Conservation (phyloP, 768 basidiomycete species). For the Termitomyces sp. region DNA sequence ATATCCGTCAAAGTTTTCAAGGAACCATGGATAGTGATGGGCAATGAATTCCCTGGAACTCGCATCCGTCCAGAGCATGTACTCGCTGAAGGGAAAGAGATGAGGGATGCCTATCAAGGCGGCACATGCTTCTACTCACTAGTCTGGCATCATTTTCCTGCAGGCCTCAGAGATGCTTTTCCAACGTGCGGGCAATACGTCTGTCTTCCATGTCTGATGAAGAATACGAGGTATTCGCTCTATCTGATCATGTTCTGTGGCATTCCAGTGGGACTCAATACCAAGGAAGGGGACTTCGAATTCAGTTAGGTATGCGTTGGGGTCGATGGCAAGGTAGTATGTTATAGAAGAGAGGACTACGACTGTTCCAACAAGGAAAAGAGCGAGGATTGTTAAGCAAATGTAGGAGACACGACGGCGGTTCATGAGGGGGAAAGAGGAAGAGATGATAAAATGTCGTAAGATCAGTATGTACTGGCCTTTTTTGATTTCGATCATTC, state of each 20-base stretch:
- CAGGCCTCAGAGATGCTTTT: conserved; percentile 75
- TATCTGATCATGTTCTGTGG: conserved; percentile 50
- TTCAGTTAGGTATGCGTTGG: conserved; percentile 75
- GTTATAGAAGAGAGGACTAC: conserved; percentile 88
- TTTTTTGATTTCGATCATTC: conserved; percentile 3
- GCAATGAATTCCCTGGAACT: conserved; percentile 87
- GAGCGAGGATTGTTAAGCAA: conserved; percentile 49
- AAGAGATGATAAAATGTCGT: not conserved
- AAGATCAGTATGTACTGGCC: conserved; percentile 1
- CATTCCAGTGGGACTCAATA: conserved; percentile 57
- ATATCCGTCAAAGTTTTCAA: conserved; percentile 91
- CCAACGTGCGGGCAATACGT: conserved; percentile 81
- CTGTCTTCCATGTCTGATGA: conserved; percentile 98
- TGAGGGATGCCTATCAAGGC: conserved; percentile 9
- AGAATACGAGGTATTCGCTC: conserved; percentile 89
- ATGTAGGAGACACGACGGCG: conserved; percentile 39
- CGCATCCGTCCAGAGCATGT: conserved; percentile 97
- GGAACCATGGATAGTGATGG: conserved; percentile 84
- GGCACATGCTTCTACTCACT: conserved; percentile 51
- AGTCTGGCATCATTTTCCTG: conserved; percentile 91
- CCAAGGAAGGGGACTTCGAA: conserved; percentile 59
- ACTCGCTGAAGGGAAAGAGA: conserved; percentile 56
- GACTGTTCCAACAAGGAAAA: conserved; percentile 84
- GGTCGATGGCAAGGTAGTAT: conserved; percentile 81
- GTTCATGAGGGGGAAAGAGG: conserved; percentile 30